These are phyloP conservation scores for Daedalea quercina DNA, from an alignment of 768 basidiomycete species.

Conservation along the genomic window DNA sequence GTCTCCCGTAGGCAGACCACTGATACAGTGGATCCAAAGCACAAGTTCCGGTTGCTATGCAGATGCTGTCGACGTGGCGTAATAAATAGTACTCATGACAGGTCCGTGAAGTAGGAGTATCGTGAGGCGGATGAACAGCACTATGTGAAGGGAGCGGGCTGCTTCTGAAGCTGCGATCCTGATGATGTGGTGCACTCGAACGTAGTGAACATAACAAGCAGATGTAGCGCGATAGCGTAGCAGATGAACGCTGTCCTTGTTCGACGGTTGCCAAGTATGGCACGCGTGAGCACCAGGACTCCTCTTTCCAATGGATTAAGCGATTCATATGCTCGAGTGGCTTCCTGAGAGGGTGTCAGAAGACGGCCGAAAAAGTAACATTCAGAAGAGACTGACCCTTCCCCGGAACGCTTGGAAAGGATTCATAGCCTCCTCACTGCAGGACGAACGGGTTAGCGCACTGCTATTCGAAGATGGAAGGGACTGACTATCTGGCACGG, in stretches of 20 bases:
- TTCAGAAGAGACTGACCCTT: constrained; percentile 49
- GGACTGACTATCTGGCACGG: constrained; percentile 61
- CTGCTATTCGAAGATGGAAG: neutral
- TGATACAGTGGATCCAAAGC: too few species aligned
- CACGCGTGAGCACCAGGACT: constrained; percentile 77
- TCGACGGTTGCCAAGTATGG: constrained; percentile 83
- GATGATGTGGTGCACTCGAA: constrained; percentile 65
- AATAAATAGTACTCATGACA: neutral
- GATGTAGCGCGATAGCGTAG: constrained; percentile 76
- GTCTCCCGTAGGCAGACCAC: too few species aligned
- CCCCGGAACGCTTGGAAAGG: constrained; percentile 98
- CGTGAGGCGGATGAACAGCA: neutral
- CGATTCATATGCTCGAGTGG: constrained; percentile 85
- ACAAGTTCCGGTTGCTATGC: too few species aligned
- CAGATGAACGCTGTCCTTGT: constrained; percentile 86
- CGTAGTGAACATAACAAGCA: constrained; percentile 73
- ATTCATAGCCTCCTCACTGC: constrained; percentile 86
- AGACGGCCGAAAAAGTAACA: neutral
- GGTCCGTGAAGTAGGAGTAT: neutral
- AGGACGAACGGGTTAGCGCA: neutral
- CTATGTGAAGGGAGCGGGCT: constrained; percentile 37
- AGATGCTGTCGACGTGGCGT: neutral
- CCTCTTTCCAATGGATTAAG: constrained; percentile 89
- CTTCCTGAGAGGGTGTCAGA: constrained; percentile 59
- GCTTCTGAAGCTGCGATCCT: constrained; percentile 40